Evolutionary conservation across 1,139 yeast species (phyloP).

Genomic region (Lodderomyces margitis): DNA sequence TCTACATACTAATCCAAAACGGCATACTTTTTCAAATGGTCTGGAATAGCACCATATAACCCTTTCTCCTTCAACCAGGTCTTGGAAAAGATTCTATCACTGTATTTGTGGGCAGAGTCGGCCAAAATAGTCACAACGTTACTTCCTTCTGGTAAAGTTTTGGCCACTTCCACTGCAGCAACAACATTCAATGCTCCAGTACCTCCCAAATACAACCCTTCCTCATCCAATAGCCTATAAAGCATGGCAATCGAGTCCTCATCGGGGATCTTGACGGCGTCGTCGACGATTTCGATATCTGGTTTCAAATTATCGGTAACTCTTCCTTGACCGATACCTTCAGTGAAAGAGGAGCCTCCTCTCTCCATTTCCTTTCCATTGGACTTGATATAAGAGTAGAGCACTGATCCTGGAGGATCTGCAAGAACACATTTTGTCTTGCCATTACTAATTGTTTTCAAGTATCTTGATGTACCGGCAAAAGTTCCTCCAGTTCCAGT

Average conservation of each 20-base stretch:
- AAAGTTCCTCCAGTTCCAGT: slow-evolving; percentile 93
- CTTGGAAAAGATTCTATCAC: slow-evolving; percentile 74
- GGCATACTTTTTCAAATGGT: slow-evolving; percentile 65
- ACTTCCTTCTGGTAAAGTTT: slow-evolving; percentile 72
- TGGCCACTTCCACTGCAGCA: slow-evolving; percentile 74
- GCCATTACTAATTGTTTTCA: slow-evolving; percentile 63
- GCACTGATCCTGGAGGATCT: slow-evolving; percentile 91
- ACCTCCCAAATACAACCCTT: slow-evolving; percentile 89
- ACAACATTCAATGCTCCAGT: slow-evolving; percentile 82
- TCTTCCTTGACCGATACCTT: slow-evolving; percentile 95
- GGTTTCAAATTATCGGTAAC: slow-evolving; percentile 78
- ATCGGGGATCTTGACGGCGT: slow-evolving; percentile 74
- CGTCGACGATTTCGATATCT: slow-evolving; percentile 69
- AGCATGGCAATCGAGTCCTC: slow-evolving; percentile 76
- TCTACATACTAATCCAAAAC: slow-evolving; percentile 26
- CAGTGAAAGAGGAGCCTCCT: slow-evolving; percentile 84
- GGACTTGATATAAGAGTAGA: slow-evolving; percentile 72
- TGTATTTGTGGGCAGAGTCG: slow-evolving; percentile 86
- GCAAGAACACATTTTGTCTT: slow-evolving; percentile 66
- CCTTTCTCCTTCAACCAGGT: slow-evolving; percentile 74
- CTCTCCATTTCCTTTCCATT: slow-evolving; percentile 61
- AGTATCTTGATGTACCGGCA: slow-evolving; percentile 76
- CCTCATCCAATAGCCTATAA: slow-evolving; percentile 78
- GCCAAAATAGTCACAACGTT: slow-evolving; percentile 84
- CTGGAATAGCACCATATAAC: slow-evolving; percentile 65